Evolutionary conservation across 495 filamentous ascomycete genomes (phyloP), one percentile per base, ranked within the genome.

Genomic region (Corynascus novoguineensis): DNA sequence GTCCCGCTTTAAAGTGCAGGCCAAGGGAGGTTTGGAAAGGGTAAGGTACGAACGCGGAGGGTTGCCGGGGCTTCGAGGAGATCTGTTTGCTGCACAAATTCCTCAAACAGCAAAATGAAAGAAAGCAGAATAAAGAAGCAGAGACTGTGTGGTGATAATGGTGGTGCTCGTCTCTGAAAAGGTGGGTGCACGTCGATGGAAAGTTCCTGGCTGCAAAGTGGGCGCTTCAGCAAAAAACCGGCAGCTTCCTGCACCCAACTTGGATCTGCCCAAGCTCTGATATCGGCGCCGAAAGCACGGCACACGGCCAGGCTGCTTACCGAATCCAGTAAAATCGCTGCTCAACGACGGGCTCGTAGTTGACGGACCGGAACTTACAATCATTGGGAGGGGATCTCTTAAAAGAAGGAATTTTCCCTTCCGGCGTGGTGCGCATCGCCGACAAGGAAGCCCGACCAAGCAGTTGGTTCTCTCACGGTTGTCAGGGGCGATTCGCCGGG

Each of bases 391-490:
- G 48, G 48, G 31, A 29, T 59, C 45, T 45, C 63, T 66, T 66
- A 66, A 57, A n/a, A 65, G 62, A 67, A 69, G 64, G 67, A 64
- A 61, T 69, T 67, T 69, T 65, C 57, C 55, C 55, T 60, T 59
- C 45, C 54, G 40, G 44, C 49, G 62, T 58, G 38, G 46, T 60
- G 64, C 51, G 57, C 55, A 50, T 35, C 58, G 51, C 59, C 59
- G 59, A 67, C 67, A 69, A 62, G 67, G 67, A 64, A 69, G 64
- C 60, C 67, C 57, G 50, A 65, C 60, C 64, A 51, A 67, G 63
- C 60, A 59, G 55, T 60, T 55, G 60, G 45, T 61, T 58, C 64
- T 63, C 62, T 63, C 47, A 32, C 62, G 63, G 67, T 70, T 70
- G 67, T 67, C 67, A 70, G 64, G 67, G 67, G 67, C 62, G 67